Base-by-base conservation (phyloP, 305 asterid genomes). In the Plantago coronopus region DNA sequence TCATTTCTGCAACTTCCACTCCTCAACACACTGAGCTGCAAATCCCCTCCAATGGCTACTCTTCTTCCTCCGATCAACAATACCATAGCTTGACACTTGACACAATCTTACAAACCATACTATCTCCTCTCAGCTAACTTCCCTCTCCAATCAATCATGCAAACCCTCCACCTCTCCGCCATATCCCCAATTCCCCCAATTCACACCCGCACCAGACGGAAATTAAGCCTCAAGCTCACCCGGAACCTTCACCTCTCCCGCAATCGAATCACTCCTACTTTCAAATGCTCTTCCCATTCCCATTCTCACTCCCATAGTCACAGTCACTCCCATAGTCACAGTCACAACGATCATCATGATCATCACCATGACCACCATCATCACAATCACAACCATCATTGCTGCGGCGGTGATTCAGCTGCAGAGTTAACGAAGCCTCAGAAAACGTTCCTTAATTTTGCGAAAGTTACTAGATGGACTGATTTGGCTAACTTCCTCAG, bases 381-480 rank as follows among this genome's bases (percentile, higher is more conserved):
- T 4, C 75, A 73, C 0, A 70, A 77, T 12, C 68, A 74, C 6
- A 77, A 74, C 19, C 71, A 66, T 13, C 77, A 68, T 40, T 21
- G 70, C 47, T 78, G 73, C 69, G 45, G 64, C 19, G 69, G 72
- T 11, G 85, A 65, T 27, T 40, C 66, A 25, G 73, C 70, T 57
- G 65, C 64, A 50, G 61, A 75, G 70, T 69, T 85, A 42, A 87
- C 96, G 18, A 81, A 79, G 64, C 50, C 80, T 7, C 97, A 94
- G 83, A 68, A 76, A 70, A 31, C 46, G 40, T 76, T 89, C 71
- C 79, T 87, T 25, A 66, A 67, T 14, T 78, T 87, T 31, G 97
- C 99, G 0, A 76, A 66, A 62, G 80, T 79, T 29, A 57, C 76
- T 34, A 82, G 71, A 69, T 94, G 96, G 97, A 69, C 85, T 48